Conservation (phyloP, 306 rosid species). For the Dalbergia cochinchinensis region DNA sequence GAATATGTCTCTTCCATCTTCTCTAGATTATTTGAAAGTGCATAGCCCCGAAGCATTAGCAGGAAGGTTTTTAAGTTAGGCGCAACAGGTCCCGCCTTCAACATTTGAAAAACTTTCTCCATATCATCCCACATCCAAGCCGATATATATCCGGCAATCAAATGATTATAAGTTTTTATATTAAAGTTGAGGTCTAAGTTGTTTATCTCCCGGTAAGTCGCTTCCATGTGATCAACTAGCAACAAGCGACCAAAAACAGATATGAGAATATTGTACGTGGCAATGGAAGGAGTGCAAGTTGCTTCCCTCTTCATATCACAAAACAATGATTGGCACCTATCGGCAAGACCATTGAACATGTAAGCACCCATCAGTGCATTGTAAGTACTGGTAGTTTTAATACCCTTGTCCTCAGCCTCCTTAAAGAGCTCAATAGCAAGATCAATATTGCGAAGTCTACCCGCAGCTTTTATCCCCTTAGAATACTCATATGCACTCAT, state of each 20-base stretch:
- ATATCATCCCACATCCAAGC: slow-evolving; percentile 89
- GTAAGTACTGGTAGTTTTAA: slow-evolving; percentile 65
- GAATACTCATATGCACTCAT: slow-evolving; percentile 63
- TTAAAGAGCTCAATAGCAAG: slow-evolving; percentile 66
- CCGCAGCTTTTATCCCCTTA: slow-evolving; percentile 71
- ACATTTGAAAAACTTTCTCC: slow-evolving; percentile 65
- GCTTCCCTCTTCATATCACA: slow-evolving; percentile 65
- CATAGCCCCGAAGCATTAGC: slow-evolving; percentile 86
- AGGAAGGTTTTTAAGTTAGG: slow-evolving; percentile 63
- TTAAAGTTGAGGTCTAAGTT: slow-evolving; percentile 53
- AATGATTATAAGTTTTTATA: slow-evolving; percentile 66
- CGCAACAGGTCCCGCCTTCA: slow-evolving; percentile 57
- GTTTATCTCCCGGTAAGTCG: slow-evolving; percentile 58
- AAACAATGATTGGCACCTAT: slow-evolving; percentile 66
- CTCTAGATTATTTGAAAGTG: slow-evolving; percentile 65
- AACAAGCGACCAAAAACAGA: slow-evolving; percentile 71
- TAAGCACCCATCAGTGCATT: slow-evolving; percentile 81
- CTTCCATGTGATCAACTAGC: slow-evolving; percentile 80
- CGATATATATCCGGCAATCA: slow-evolving; percentile 74
- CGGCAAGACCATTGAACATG: slow-evolving; percentile 69
- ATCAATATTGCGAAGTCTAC: slow-evolving; percentile 62
- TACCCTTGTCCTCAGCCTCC: slow-evolving; percentile 63
- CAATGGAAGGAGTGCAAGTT: slow-evolving; percentile 58
- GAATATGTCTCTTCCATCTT: slow-evolving; percentile 82
- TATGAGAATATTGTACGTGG: slow-evolving; percentile 53